Percentiles rank a stretch among this genome's conserved stretches.
Conservation (phyloP, 2,329 filamentous ascomycete genomes). For the Dactylellina haptotyla region DNA sequence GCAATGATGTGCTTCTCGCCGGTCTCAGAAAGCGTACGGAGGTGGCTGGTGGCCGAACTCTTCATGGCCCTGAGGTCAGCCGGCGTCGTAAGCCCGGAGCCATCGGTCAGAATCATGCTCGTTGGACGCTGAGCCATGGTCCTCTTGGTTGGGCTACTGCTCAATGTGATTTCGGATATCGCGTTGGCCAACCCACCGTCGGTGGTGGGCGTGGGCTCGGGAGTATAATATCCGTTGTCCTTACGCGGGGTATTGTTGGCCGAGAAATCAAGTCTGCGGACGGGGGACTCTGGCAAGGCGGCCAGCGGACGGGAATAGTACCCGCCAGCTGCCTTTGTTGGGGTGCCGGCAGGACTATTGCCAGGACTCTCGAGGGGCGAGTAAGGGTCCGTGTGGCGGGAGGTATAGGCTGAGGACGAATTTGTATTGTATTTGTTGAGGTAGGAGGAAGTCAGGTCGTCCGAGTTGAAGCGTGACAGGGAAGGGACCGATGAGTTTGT, state of each 20-base stretch:
- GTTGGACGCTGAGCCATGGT: conserved; percentile 45
- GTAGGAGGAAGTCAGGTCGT: conserved; percentile 39
- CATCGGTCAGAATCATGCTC: conserved; percentile 41
- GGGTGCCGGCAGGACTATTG: conserved; percentile 44
- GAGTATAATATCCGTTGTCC: conserved; percentile 39
- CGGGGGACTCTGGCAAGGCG: conserved; percentile 36
- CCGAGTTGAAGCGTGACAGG: conserved; percentile 44
- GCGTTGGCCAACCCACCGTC: conserved; percentile 36
- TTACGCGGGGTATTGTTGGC: conserved; percentile 39
- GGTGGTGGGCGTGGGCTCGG: conserved; percentile 33
- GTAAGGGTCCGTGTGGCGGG: conserved; percentile 37
- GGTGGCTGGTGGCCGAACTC: conserved; percentile 87
- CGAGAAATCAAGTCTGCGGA: conserved; percentile 40
- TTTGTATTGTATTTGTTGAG: conserved; percentile 35
- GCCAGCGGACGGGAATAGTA: conserved; percentile 25
- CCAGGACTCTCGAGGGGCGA: conserved; percentile 49
- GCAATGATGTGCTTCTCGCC: conserved; percentile 78
- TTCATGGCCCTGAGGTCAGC: conserved; percentile 66
- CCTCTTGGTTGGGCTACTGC: conserved; percentile 26
- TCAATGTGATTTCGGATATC: conserved; percentile 37
- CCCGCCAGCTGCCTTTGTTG: conserved; percentile 30
- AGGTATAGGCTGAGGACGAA: conserved; percentile 25
- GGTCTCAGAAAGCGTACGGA: conserved; percentile 83
- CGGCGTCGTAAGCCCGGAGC: conserved; percentile 39
- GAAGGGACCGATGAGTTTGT: conserved; percentile 49